Evolutionary conservation across 768 basidiomycete genomes (phyloP), one percentile per base, ranked within the genome.

Genomic region (Boletus eberwhitei): DNA sequence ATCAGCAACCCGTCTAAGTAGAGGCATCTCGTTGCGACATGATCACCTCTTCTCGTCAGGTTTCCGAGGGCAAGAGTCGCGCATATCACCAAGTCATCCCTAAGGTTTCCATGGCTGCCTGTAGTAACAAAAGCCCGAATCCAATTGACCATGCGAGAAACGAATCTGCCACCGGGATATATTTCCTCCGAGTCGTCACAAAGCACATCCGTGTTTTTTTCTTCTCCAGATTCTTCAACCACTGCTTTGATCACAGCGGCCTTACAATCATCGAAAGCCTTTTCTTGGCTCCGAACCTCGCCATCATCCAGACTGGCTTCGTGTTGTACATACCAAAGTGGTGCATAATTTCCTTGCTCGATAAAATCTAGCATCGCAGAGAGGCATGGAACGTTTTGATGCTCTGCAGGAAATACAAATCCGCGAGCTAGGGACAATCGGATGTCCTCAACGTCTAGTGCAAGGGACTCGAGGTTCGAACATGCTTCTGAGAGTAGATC

Each of bases 51-150:
- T 65, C 88, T 78, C 3, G 85, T 83, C 41, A 97, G 68, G 62
- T 94, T 95, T 32, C 90, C 93, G 5, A 97, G 74, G 17, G 87
- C 82, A 57, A 95, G 81, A 57, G 84, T 85, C 2, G 89, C 92
- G 61, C 90, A 93, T 44, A 93, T 89, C 21, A 83, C 77, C 64
- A 96, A 75, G 68, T 96, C 93, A 63, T 93, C 88, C 56, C 85
- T 69, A 31, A 66, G 59, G 39, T 65, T 70, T 36, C 65, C 71
- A 51, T 72, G 34, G 21, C 35, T 52, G n/a, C 65, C 57, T 40
- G 75, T 70, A 48, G 71, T 64, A 29, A 79, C 77, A 64, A 86
- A 84, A 29, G 71, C 69, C 58, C 80, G 82, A 51, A 94, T 82
- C 90, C 92, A 93, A 36, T 74, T 70, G 44, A 88, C 82, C 84